Conservation (phyloP, 2,329 filamentous ascomycete genomes). For the Clonostachys rosea region DNA sequence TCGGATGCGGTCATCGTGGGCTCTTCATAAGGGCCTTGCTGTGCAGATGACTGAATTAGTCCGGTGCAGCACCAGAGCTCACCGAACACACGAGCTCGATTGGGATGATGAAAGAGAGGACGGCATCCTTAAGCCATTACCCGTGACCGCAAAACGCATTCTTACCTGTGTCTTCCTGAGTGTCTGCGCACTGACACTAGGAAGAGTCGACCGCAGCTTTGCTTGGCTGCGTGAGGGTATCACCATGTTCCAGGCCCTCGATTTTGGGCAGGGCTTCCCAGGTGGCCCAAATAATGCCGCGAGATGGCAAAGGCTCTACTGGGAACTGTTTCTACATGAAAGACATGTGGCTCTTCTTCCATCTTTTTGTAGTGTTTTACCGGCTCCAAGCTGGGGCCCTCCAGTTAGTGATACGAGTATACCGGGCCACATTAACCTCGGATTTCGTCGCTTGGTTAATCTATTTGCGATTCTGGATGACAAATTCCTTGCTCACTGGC, state of each 20-base stretch:
- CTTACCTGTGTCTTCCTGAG: conserved; percentile 49
- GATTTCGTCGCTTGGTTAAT: conserved; percentile 28
- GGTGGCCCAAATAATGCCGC: conserved; percentile 3
- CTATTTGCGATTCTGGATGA: conserved; percentile 31
- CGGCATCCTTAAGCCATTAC: conserved; percentile 28
- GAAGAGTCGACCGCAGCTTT: conserved; percentile 41
- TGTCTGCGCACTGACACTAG: conserved; percentile 43
- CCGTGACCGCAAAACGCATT: conserved; percentile 35
- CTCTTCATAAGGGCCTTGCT: conserved; percentile 14
- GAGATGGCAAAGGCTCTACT: conserved; percentile 41
- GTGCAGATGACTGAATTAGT: conserved; percentile 20
- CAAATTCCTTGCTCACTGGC: conserved; percentile 29
- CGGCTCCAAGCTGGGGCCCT: conserved; percentile 20
- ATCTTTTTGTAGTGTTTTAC: conserved; percentile 31
- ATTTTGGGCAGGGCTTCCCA: conserved; percentile 3
- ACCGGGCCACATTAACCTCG: conserved; percentile 25
- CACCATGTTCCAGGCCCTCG: conserved; percentile 27
- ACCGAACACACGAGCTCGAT: conserved; percentile 6
- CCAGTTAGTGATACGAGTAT: conserved; percentile 23
- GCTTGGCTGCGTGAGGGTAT: conserved; percentile 45
- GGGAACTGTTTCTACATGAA: conserved; percentile 52
- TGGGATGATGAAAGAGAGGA: conserved; percentile 11
- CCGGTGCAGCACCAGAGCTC: conserved; percentile 16
- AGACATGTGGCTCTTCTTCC: conserved; percentile 48
- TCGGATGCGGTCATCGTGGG: conserved; percentile 15